phyloP scores from a whole-genome alignment of 73 alveolate species.

The Paramecium octaurelia region DNA sequence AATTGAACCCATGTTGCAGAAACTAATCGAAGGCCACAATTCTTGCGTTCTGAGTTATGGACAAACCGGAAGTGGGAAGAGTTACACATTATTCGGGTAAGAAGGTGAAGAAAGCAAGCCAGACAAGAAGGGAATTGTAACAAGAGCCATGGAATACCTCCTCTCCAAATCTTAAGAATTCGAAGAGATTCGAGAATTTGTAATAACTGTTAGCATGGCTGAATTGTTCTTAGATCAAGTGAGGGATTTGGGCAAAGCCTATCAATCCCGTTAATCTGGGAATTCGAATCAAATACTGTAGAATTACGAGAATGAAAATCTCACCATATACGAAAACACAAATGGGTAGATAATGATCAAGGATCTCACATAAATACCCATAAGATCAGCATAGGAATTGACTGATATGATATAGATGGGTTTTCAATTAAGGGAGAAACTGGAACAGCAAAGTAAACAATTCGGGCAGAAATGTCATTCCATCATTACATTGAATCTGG shows the following conservation, averaged over 20 bases:
- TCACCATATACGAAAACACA: conserved; percentile 54
- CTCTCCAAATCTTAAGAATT: conserved; percentile 54
- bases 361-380: conserved; percentile 18
- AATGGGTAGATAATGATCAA: conserved; percentile 48
- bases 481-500: conserved; percentile 45
- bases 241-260: conserved; percentile 58
- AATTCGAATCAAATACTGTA: background rate
- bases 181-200: conserved; percentile 63
- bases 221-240: conserved; percentile 58
- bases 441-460: conserved; percentile 1
- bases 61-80: conserved; percentile 63
- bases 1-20: background rate
- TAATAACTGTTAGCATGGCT: conserved; percentile 45
- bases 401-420: conserved; percentile 42
- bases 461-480: conserved; percentile 42
- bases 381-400: conserved; percentile 26
- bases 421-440: conserved; percentile 51
- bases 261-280: background rate
- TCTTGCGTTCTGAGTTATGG: conserved; percentile 59
- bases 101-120: conserved; percentile 26
- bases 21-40: conserved; percentile 63
- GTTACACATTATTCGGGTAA: conserved; percentile 54
- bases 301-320: conserved; percentile 51
- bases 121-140: conserved; percentile 45
- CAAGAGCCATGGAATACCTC: conserved; percentile 49